A percentile compares a stretch with the other conserved stretches of the same genome.
Evolutionary conservation across 148 eudicot species (phyloP).

Genomic region (Fallopia convolvulus): DNA sequence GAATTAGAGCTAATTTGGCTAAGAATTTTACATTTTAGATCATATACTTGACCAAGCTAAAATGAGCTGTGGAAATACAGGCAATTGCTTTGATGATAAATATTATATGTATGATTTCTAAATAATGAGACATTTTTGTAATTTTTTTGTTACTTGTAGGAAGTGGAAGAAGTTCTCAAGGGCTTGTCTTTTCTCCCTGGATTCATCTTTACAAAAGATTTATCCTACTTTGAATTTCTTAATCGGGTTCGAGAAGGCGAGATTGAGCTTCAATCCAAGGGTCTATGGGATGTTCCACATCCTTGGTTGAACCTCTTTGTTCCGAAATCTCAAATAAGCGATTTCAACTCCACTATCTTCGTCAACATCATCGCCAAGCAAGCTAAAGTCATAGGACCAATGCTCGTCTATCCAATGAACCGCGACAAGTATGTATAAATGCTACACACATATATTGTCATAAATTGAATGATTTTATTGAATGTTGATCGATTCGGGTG

Average conservation of each 20-base stretch:
- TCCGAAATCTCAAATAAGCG: conserved; percentile 52
- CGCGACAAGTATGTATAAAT: conserved; percentile 46
- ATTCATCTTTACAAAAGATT: conserved; percentile 47
- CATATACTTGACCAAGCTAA: neutral
- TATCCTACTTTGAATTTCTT: conserved; percentile 37
- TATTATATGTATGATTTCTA: too few relatives aligned
- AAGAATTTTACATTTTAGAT: neutral
- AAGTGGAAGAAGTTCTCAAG: conserved; percentile 27
- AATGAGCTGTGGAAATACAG: neutral
- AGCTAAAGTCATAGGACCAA: conserved; percentile 37
- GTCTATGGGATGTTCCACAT: conserved; percentile 69
- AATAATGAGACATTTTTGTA: neutral
- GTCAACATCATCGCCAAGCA: conserved; percentile 36
- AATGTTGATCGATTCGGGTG: neutral
- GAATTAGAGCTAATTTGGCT: neutral
- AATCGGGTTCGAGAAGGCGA: conserved; percentile 61
- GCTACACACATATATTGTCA: neutral
- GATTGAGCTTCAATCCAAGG: conserved; percentile 43
- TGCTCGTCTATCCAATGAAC: conserved; percentile 74
- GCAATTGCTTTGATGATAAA: too few relatives aligned
- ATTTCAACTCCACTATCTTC: conserved; percentile 50
- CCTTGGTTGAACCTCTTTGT: conserved; percentile 91
- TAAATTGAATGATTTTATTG: too few relatives aligned
- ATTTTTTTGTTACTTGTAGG: conserved; percentile 27
- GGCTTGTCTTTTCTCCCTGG: conserved; percentile 31